These are phyloP conservation scores for Botryotinia calthae DNA, from an alignment of 2,329 filamentous ascomycete genomes.

Conservation along the genomic window DNA sequence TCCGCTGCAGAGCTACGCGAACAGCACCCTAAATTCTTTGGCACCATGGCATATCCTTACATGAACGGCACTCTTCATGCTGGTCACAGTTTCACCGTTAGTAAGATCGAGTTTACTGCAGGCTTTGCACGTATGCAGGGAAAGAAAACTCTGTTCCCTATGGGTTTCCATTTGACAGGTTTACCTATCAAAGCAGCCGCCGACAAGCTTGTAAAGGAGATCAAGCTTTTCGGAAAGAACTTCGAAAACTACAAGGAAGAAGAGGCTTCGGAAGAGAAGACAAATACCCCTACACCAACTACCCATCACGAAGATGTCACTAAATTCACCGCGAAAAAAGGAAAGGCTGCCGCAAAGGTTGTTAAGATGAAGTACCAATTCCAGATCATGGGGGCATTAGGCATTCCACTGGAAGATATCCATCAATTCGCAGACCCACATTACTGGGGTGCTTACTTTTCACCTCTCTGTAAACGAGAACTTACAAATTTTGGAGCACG, in stretches of 20 bases:
- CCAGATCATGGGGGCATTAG: conserved; percentile 89
- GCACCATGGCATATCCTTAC: conserved; percentile 73
- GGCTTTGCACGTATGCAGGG: conserved; percentile 89
- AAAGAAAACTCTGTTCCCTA: conserved; percentile 81
- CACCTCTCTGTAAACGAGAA: conserved; percentile 74
- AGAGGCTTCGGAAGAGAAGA: conserved; percentile 50
- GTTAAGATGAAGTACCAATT: conserved; percentile 95
- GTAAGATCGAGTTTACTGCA: conserved; percentile 88
- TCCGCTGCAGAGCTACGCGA: conserved; percentile 71
- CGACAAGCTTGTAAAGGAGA: conserved; percentile 89
- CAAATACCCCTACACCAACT: conserved; percentile 55
- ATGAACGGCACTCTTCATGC: conserved; percentile 89
- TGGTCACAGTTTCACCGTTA: conserved; percentile 87
- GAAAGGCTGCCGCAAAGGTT: conserved; percentile 85
- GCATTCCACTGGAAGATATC: conserved; percentile 84
- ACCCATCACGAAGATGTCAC: conserved; percentile 77
- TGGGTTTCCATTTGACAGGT: conserved; percentile 94
- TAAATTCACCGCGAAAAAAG: conserved; percentile 91
- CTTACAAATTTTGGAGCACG: conserved; percentile 79
- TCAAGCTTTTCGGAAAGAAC: conserved; percentile 81
- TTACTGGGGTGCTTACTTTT: conserved; percentile 91
- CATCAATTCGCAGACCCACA: conserved; percentile 89
- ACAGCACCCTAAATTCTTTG: conserved; percentile 88
- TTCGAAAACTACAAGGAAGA: conserved; percentile 76
- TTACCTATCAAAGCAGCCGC: conserved; percentile 98